Conservation (phyloP, 768 basidiomycete species). For the Boletus rubescentipes region DNA sequence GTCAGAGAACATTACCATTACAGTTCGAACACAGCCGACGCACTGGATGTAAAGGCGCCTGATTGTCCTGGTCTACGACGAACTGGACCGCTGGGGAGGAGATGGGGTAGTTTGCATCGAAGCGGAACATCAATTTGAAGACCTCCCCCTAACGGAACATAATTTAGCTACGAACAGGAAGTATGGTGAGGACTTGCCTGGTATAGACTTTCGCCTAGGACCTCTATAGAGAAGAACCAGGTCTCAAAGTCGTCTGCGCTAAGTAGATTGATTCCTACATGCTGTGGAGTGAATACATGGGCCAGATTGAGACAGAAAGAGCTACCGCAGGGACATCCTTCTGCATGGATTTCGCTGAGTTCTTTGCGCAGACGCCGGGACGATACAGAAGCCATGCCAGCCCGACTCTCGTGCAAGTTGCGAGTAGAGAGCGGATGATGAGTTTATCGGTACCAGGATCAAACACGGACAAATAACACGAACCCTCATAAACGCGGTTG, state of each 20-base stretch:
- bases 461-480: constrained; percentile 40
- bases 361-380: constrained; percentile 69
- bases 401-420: constrained; percentile 19
- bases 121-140: constrained; percentile 78
- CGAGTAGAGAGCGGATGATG: constrained; percentile 5
- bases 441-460: constrained; percentile 13
- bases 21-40: constrained; percentile 27
- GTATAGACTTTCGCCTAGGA: constrained; percentile 82
- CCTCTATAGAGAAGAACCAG: constrained; percentile 79
- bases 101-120: constrained; percentile 81
- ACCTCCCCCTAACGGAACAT: constrained; percentile 58
- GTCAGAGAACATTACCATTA: constrained; percentile 10
- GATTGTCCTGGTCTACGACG: constrained; percentile 58
- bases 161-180: not conserved
- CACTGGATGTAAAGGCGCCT: constrained; percentile 81
- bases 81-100: constrained; percentile 88
- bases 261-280: constrained; percentile 66
- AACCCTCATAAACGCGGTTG: constrained; percentile 28
- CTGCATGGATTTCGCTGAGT: constrained; percentile 60
- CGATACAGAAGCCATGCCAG: constrained; percentile 59
- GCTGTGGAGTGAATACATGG: constrained; percentile 1
- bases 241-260: constrained; percentile 74
- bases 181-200: constrained; percentile 41
- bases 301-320: not conserved
- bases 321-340: constrained; percentile 67